These are phyloP conservation scores for Elongisporangium undulatum DNA, from an alignment of 352 stramenopile genomes.

Conservation along the genomic window DNA sequence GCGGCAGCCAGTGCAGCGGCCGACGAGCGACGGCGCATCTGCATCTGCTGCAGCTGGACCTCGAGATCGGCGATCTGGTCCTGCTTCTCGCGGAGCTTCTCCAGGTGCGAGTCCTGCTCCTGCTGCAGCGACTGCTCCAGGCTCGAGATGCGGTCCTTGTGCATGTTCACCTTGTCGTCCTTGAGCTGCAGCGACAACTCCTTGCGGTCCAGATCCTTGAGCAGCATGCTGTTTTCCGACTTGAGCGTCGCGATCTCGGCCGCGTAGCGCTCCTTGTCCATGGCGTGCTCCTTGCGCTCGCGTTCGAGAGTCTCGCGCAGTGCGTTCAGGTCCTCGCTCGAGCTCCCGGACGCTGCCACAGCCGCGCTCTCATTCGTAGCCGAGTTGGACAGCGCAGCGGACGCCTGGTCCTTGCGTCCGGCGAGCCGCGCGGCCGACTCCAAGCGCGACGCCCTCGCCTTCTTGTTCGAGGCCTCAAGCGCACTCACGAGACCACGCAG, in stretches of 20 bases:
- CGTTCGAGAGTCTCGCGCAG: constrained; percentile 26
- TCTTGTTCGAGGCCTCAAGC: constrained; percentile 79
- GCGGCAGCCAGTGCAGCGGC: constrained; percentile 21
- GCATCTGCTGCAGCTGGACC: constrained; percentile 54
- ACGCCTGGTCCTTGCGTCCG: constrained; percentile 15
- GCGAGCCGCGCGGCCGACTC: constrained; percentile 38
- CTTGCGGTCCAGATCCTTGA: constrained; percentile 75
- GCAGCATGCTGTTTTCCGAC: constrained; percentile 61
- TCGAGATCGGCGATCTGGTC: constrained; percentile 61
- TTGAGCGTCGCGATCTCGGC: constrained; percentile 61
- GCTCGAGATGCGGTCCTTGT: constrained; percentile 56
- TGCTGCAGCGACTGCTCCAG: constrained; percentile 54
- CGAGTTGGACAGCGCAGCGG: constrained; percentile 21
- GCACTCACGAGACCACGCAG: constrained; percentile 66
- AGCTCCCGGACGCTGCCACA: not conserved
- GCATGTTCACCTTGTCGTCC: constrained; percentile 58
- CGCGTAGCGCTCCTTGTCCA: constrained; percentile 42
- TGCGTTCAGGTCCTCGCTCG: constrained; percentile 5
- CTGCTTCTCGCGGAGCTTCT: constrained; percentile 66
- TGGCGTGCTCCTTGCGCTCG: constrained; percentile 25
- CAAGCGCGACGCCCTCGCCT: constrained; percentile 61
- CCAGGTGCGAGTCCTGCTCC: constrained; percentile 64
- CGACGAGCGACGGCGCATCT: constrained; percentile 46
- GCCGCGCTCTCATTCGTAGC: constrained; percentile 14
- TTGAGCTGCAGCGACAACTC: constrained; percentile 52